A percentile compares a stretch with the other conserved stretches of the same genome.
Conservation (phyloP, 768 basidiomycete genomes). For the Asterophora parasitica region DNA sequence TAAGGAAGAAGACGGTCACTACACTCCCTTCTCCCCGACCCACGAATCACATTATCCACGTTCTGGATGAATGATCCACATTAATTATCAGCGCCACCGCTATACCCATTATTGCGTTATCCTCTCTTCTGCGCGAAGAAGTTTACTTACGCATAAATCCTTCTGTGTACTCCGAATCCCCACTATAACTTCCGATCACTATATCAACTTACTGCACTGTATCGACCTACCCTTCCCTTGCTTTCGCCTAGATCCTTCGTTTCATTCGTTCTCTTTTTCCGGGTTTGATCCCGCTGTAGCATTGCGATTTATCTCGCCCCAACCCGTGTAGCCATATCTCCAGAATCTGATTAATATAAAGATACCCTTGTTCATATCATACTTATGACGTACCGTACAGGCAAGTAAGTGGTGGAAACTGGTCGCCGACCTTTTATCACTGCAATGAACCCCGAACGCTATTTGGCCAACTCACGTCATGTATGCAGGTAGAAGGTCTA, state of each 20-base stretch:
- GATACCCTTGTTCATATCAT: background rate
- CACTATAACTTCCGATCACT: background rate
- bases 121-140: background rate
- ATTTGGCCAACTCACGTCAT: too few relatives aligned
- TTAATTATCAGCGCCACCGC: background rate
- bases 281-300: slow-evolving; percentile 15
- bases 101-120: background rate
- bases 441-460: too few relatives aligned
- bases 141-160: background rate
- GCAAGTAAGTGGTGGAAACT: too few relatives aligned
- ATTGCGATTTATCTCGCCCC: slow-evolving; percentile 2
- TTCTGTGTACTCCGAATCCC: slow-evolving; percentile 4
- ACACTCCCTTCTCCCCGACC: slow-evolving; percentile 17
- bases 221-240: slow-evolving; percentile 12
- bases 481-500: too few relatives aligned
- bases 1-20: slow-evolving; percentile 27
- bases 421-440: too few relatives aligned
- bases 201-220: slow-evolving; percentile 11
- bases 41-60: slow-evolving; percentile 23
- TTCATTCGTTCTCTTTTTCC: slow-evolving; percentile 5
- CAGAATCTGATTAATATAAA: slow-evolving; percentile 8
- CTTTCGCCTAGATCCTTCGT: slow-evolving; percentile 11
- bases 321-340: slow-evolving; percentile 20
- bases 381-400: too few relatives aligned
- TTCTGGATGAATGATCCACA: slow-evolving; percentile 8